Evolutionary conservation across 1,139 yeast species (phyloP), one percentile per base, ranked within the genome.

Genomic region (Geotrichum candidum): DNA sequence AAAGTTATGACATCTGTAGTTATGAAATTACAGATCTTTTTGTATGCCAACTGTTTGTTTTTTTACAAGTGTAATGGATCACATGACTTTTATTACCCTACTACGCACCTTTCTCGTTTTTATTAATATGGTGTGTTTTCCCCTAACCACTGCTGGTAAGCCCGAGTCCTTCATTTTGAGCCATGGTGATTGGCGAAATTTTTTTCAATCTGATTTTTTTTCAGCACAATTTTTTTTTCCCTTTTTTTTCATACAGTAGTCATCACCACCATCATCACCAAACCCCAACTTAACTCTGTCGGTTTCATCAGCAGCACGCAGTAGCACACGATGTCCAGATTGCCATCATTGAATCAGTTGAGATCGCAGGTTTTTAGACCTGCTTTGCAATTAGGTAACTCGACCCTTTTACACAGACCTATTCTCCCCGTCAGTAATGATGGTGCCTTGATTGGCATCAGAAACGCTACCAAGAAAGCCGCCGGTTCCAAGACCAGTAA

Each of bases 401-500:
- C 58, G 22, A 38, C 52, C 10, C 33, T 33, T 23, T 29, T 59
- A 29, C 61, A 54, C 53, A 51, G 61, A 29, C 61, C 61, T 35
- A 29, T 41, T 45, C 23, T 55, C 18, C 22, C 31, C 18, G 35
- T 45, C 38, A 51, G 46, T 22, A 29, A 45, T 11, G 41, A 31
- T 27, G 55, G 48, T 13, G 46, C 45, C 6, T 54, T 63, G 23
- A 60, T 55, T 50, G 89, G 84, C 69, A 82, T 90, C 25, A 92
- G 99, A 81, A 85, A 86, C 45, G 97, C 99, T 41, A 91, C 97
- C 46, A 94, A 94, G 76, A 87, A 85, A 72, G 97, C 95, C 4
- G 90, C 96, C 22, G 97, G 98, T 68, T 91, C 97, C 38, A 88
- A 85, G 76, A 89, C 97, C 54, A 89, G 88, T 68, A 92, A 89